These are phyloP conservation scores for Trapa incisa DNA, from an alignment of 345 rosid genomes.

Conservation along the genomic window DNA sequence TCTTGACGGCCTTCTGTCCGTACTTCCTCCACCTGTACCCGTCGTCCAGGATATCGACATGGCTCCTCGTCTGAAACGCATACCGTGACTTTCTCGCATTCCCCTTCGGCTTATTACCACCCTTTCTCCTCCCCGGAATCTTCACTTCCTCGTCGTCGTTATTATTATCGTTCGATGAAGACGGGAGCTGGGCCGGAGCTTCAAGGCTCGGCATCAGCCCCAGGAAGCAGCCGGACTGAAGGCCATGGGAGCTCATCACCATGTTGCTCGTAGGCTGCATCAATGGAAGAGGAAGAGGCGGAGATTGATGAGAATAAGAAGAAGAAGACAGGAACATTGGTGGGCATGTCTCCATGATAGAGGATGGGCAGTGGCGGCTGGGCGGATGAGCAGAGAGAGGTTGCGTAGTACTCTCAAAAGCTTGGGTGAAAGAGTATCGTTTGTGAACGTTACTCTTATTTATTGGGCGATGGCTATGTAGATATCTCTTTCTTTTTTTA, in stretches of 20 bases:
- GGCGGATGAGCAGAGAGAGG: background rate
- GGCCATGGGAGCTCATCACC: no score
- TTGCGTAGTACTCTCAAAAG: background rate
- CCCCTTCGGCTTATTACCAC: constrained; percentile 14
- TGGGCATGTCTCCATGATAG: constrained; percentile 1
- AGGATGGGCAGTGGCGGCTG: background rate
- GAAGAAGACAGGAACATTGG: background rate
- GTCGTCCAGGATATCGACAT: constrained; percentile 86
- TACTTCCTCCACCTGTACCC: constrained; percentile 92
- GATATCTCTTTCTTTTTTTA: no score
- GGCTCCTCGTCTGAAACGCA: constrained; percentile 84
- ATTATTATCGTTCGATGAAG: background rate
- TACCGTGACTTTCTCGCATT: constrained; percentile 45
- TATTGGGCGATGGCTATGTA: no score
- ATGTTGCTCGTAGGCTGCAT: no score
- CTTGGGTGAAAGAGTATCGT: background rate
- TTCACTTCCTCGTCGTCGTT: background rate
- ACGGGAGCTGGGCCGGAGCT: background rate
- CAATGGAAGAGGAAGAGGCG: constrained; percentile 1
- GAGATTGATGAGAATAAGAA: background rate
- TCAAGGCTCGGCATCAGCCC: background rate
- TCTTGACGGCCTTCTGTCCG: constrained; percentile 79
- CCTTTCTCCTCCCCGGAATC: constrained; percentile 21
- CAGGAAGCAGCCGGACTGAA: background rate
- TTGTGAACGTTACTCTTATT: background rate